Evolutionary conservation across 352 stramenopile species (phyloP), one percentile per base, ranked within the genome.

Genomic region (Phytopythium kandeliae): DNA sequence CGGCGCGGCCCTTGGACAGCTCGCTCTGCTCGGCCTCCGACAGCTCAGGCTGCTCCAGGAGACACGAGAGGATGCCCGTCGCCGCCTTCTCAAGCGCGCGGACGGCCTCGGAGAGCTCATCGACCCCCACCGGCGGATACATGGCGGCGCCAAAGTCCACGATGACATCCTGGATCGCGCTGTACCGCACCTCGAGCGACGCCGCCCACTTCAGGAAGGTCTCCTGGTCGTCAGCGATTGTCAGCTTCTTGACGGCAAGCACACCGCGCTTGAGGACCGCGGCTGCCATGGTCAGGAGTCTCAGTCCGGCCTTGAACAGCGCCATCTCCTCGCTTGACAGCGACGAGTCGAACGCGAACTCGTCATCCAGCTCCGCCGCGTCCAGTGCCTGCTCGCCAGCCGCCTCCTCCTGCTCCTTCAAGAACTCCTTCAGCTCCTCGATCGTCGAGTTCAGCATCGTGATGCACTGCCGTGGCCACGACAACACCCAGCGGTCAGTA

Each of bases 91-190:
- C 70, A 7, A 77, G 48, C 36, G 58, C 48, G 12, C 37, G 51
- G 22, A 90, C 54, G 26, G 72, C 66, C 10, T 57, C 58, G 26
- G 51, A 30, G 38, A 92, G 57, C 48, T 88, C 78, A 10, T 86
- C 76, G 0, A 71, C 65, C 36, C 82, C 78, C 48, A 92, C 72
- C 4, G 83, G 83, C 33, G 83, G 83, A 55, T 86, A 89, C 59
- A 92, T 28, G 26, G 82, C 83, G n/a, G 83, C 83, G 34, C 83
- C 81, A 57, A 94, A 73, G 62, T 94, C 83, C 37, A 94, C 81
- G 38, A 94, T 65, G 2, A 69, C 71, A 46, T 86, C 74, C 63
- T 87, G 71, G 26, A 79, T 74, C 2, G 50, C 58, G 13, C 65
- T 65, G 65, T 94, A 94, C 46, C 57, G 71, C 16, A 71, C 66